Percentiles rank a stretch among this genome's conserved stretches.
These are phyloP conservation scores for Lenzites betulinus DNA, from an alignment of 768 basidiomycete genomes.

Conservation along the genomic window DNA sequence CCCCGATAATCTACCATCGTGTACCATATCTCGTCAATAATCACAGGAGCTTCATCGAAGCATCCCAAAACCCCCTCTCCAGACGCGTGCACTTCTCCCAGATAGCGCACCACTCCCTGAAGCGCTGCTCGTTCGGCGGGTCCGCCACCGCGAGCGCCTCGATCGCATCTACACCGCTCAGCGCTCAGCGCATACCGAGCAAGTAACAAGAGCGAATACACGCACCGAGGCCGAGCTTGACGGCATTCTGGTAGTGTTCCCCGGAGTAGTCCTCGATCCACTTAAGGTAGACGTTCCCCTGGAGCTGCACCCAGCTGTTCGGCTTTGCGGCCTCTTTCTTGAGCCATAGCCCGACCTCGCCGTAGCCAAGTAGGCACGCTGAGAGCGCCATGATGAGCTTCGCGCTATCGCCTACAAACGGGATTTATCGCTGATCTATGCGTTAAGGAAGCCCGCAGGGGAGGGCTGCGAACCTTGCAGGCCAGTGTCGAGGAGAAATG, in stretches of 20 bases:
- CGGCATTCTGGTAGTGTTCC: slow-evolving; percentile 68
- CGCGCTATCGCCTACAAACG: slow-evolving; percentile 58
- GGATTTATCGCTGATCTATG: not conserved
- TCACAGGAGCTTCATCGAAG: slow-evolving; percentile 45
- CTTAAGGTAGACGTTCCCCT: slow-evolving; percentile 71
- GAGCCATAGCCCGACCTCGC: slow-evolving; percentile 88
- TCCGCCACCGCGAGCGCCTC: slow-evolving; percentile 62
- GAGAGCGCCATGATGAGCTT: slow-evolving; percentile 80
- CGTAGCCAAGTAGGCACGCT: slow-evolving; percentile 89
- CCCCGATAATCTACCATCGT: not conserved
- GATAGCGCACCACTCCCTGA: slow-evolving; percentile 66
- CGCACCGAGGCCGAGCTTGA: slow-evolving; percentile 73
- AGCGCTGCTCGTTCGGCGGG: slow-evolving; percentile 59
- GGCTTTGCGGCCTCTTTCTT: slow-evolving; percentile 52
- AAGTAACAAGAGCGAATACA: not conserved
- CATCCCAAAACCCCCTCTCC: slow-evolving; percentile 90
- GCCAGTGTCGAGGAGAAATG: slow-evolving; percentile 81
- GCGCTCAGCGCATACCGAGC: not conserved
- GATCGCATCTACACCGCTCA: slow-evolving; percentile 57
- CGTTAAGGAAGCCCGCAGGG: no score
- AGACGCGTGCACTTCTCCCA: slow-evolving; percentile 78
- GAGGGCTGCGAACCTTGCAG: slow-evolving; percentile 55
- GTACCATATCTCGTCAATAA: not conserved
- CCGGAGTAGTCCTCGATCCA: slow-evolving; percentile 87
- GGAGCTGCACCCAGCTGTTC: slow-evolving; percentile 55